These are phyloP conservation scores for Aspergillus conjunctus DNA, from an alignment of 495 filamentous ascomycete species.

Conservation along the genomic window DNA sequence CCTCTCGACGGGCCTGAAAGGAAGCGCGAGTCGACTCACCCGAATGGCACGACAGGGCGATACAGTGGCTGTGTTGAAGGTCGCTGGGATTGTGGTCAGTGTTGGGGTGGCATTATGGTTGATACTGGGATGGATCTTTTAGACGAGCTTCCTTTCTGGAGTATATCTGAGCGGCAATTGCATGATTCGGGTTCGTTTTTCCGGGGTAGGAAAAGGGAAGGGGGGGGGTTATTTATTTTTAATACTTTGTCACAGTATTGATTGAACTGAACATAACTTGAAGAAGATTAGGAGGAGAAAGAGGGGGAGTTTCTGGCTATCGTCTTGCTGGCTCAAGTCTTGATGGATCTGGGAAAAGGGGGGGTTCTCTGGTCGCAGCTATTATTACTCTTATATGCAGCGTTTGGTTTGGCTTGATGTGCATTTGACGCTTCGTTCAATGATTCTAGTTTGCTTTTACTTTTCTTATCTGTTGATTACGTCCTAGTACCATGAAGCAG, in stretches of 20 bases:
- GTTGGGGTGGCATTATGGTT: slow-evolving; percentile 75
- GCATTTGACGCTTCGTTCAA: no score
- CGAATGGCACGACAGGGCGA: slow-evolving; percentile 90
- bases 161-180: no score
- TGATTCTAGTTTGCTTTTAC: no score
- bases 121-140: slow-evolving; percentile 67
- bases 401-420: no score
- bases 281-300: no score
- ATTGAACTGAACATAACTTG: no score
- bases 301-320: no score
- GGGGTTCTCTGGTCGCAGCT: background rate
- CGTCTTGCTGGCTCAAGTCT: background rate
- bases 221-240: background rate
- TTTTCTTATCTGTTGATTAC: no score
- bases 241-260: background rate
- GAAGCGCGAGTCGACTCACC: slow-evolving; percentile 82
- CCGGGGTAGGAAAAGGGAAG: background rate
- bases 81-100: slow-evolving; percentile 81
- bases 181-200: no score
- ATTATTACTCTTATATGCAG: background rate
- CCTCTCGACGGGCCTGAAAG: slow-evolving; percentile 65
- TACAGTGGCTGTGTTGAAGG: slow-evolving; percentile 85
- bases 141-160: slow-evolving; percentile 11
- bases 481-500: no score
- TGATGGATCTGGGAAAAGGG: background rate